Conservation (phyloP, 2,329 filamentous ascomycete species). For the Sphaerulina musiva region DNA sequence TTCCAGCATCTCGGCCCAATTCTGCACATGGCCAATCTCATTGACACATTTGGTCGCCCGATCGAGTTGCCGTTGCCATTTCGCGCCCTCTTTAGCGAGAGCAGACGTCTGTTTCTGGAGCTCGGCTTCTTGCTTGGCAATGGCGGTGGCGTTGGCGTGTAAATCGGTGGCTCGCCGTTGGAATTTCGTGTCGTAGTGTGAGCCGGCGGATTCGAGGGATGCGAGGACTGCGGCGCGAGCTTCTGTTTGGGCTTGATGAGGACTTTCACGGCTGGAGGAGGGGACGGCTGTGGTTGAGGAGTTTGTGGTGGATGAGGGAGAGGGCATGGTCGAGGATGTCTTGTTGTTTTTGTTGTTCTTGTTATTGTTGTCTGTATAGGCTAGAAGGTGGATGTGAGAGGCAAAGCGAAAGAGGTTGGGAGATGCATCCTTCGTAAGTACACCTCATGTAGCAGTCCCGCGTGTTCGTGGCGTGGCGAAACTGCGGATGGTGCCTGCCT, state of each 20-base stretch:
- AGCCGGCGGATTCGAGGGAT: slow-evolving; percentile 52
- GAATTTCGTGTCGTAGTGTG: slow-evolving; percentile 63
- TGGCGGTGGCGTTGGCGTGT: slow-evolving; percentile 60
- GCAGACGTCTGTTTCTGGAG: slow-evolving; percentile 46
- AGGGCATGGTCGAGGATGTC: neutral
- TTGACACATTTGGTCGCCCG: slow-evolving; percentile 61
- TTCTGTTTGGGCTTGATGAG: slow-evolving; percentile 38
- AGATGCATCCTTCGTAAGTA: too few relatives aligned
- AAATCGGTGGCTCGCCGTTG: slow-evolving; percentile 61
- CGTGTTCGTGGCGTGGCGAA: neutral
- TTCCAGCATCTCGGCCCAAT: slow-evolving; percentile 76
- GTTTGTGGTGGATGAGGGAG: slow-evolving; percentile 13
- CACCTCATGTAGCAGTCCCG: neutral
- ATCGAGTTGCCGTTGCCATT: slow-evolving; percentile 57
- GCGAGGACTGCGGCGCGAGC: slow-evolving; percentile 47
- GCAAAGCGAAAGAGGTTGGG: too few relatives aligned
- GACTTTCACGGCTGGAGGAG: slow-evolving; percentile 4
- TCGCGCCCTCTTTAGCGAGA: slow-evolving; percentile 57
- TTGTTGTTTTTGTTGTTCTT: neutral
- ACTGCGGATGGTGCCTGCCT: neutral
- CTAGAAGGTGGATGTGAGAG: too few relatives aligned
- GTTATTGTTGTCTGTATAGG: too few relatives aligned
- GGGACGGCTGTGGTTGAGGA: slow-evolving; percentile 18
- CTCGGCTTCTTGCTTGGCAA: slow-evolving; percentile 56
- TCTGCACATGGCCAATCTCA: slow-evolving; percentile 75